Base-by-base conservation (phyloP, 352 stramenopile genomes). In the Pythium sukuiense region DNA sequence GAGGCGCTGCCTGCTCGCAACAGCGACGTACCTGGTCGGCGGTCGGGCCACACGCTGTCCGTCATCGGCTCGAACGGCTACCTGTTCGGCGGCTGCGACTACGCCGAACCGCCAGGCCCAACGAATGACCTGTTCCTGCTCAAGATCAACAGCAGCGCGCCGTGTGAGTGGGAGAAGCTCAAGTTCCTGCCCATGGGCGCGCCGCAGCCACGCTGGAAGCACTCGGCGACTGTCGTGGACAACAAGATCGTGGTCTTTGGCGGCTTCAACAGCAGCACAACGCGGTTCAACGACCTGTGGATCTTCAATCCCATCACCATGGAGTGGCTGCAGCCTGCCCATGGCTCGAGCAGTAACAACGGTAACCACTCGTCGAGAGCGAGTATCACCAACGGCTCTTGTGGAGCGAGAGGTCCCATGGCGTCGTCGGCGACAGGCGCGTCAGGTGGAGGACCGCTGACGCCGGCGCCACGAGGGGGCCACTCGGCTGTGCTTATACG, bases 211-310 rank as follows among this genome's bases (percentile, higher is more conserved):
- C 73, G 91, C 27, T 97, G 91, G 87, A 92, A 98, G 63, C 96
- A 99, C 76, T 96, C 87, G 59, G 90, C 91, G 27, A 94, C 86
- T 4, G 78, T 92, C 54, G 85, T 97, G 59, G 86, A 94, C 78
- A 82, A 81, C 67, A 90, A 91, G 69, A 95, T 98, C 49, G 83
- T 98, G 41, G 70, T 98, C 14, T 99, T 99, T 74, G 96, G 96
- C 8, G 96, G 96, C 8, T 99, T 98, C 71, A 85, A 93, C 59
- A 97, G 74, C 64, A 90, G 81, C 62, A 82, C 80, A 2, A 76
- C 76, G 53, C 82, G 94, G 9, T 98, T 98, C 53, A 98, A 98
- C 58, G 96, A 99, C 71, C 59, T 98, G n/a, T 99, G 96, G 95
- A 71, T 98, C 49, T 97, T 98, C 67, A 97, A 99, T 57, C 92